Evolutionary conservation across 371 early-diverging fungal species (phyloP).

Genomic region (Mortierella sp.): DNA sequence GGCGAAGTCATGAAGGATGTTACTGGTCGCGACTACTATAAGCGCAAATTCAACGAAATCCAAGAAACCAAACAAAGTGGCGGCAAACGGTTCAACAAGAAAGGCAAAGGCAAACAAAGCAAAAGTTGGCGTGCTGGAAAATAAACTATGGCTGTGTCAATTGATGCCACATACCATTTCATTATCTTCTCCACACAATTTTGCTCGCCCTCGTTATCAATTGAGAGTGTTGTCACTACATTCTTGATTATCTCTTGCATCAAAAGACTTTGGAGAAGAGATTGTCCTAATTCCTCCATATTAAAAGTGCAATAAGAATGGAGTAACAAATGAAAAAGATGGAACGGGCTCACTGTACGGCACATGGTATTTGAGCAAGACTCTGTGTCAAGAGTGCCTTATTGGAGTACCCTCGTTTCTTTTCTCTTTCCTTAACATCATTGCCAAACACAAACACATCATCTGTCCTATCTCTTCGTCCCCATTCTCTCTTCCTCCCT

Average conservation of each 20-base stretch:
- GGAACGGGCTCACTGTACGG: background rate
- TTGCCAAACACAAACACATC: too few relatives aligned
- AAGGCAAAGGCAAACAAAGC: slow-evolving; percentile 57
- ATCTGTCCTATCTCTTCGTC: too few relatives aligned
- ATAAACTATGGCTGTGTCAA: slow-evolving; percentile 7
- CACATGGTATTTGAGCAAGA: background rate
- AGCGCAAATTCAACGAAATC: slow-evolving; percentile 85
- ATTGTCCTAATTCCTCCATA: too few relatives aligned
- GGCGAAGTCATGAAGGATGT: slow-evolving; percentile 90
- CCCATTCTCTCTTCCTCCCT: too few relatives aligned
- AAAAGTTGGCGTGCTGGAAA: slow-evolving; percentile 53
- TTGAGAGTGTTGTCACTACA: too few relatives aligned
- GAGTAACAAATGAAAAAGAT: too few relatives aligned
- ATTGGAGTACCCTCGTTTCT: background rate
- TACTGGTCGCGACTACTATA: slow-evolving; percentile 82
- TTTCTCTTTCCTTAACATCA: background rate
- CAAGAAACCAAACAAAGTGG: slow-evolving; percentile 73
- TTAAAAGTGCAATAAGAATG: too few relatives aligned
- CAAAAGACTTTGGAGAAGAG: background rate
- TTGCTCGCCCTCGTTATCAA: too few relatives aligned
- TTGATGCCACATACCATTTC: background rate
- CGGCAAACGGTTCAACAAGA: slow-evolving; percentile 73
- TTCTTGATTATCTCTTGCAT: too few relatives aligned
- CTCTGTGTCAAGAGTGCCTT: background rate
- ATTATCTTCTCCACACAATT: background rate